Evolutionary conservation across 352 stramenopile species (phyloP).

Genomic region (Phytophthora cryptogea): DNA sequence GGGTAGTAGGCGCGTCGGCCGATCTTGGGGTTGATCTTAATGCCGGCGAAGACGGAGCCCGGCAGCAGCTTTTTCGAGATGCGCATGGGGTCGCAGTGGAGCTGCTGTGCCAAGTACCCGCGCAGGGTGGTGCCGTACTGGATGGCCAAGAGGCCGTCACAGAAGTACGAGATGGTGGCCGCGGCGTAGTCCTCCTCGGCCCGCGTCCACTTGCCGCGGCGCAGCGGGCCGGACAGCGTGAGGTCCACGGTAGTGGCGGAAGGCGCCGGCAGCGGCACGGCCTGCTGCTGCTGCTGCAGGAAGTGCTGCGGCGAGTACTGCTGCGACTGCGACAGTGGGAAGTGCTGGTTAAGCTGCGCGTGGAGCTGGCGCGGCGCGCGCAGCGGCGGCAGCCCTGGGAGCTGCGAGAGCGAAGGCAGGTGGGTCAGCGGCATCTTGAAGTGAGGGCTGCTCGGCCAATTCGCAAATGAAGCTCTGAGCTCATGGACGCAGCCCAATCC

Average conservation of each 20-base stretch:
- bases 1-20: conserved; percentile 72
- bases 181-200: conserved; percentile 71
- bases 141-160: conserved; percentile 61
- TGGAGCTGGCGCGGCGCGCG: conserved; percentile 24
- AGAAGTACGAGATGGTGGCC: conserved; percentile 74
- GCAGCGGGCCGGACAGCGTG: conserved; percentile 44
- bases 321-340: conserved; percentile 24
- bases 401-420: conserved; percentile 32
- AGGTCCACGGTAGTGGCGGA: conserved; percentile 13
- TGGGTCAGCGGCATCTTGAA: conserved; percentile 38
- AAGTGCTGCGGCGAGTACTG: conserved; percentile 26
- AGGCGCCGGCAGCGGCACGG: not conserved
- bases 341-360: conserved; percentile 31
- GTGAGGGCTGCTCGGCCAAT: conserved; percentile 16
- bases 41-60: conserved; percentile 57
- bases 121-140: conserved; percentile 76
- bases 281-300: conserved; percentile 11
- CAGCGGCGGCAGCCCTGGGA: conserved; percentile 34
- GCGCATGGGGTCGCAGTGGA: conserved; percentile 79
- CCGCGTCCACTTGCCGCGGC: conserved; percentile 74
- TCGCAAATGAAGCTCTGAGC: conserved; percentile 35
- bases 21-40: conserved; percentile 80
- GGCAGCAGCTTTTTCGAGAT: conserved; percentile 83
- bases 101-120: conserved; percentile 69
- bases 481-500: conserved; percentile 21